These are phyloP conservation scores for Syzygium aromaticum DNA, from an alignment of 345 rosid species.

Conservation along the genomic window DNA sequence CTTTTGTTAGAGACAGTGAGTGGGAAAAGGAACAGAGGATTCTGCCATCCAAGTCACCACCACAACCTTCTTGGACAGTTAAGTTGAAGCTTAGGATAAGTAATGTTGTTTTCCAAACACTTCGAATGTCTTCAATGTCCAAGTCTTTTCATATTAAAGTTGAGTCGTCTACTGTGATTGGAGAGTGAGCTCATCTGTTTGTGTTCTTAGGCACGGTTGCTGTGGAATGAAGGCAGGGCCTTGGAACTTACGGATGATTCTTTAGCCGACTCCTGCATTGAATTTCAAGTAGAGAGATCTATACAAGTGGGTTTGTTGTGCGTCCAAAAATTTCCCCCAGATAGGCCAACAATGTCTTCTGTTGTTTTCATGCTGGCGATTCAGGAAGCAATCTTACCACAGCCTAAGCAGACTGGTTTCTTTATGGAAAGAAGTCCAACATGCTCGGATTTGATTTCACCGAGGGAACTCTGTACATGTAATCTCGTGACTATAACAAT, in stretches of 20 bases:
- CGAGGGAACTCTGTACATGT: background rate
- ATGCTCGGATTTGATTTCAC: background rate
- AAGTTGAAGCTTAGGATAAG: background rate
- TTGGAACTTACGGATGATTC: constrained; percentile 5
- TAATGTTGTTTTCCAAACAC: background rate
- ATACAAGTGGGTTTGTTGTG: constrained; percentile 13
- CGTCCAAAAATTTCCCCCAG: constrained; percentile 12
- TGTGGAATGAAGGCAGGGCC: constrained; percentile 10
- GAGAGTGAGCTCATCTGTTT: background rate
- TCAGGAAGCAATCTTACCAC: constrained; percentile 5
- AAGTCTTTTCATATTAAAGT: background rate
- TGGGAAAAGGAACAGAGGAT: constrained; percentile 41
- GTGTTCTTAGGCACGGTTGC: constrained; percentile 14
- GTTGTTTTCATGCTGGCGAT: constrained; percentile 12
- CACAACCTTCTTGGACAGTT: constrained; percentile 16
- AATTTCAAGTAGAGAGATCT: background rate
- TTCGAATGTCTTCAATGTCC: background rate
- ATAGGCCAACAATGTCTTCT: constrained; percentile 15
- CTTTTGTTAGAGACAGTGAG: constrained; percentile 37
- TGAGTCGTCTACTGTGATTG: background rate
- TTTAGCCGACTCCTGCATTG: background rate
- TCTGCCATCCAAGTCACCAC: constrained; percentile 13
- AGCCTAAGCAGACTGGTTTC: constrained; percentile 18
- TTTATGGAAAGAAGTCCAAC: background rate
- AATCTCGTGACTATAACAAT: constrained; percentile 4